Evolutionary conservation across 768 basidiomycete genomes (phyloP).

Genomic region (Lactarius akahatsu): DNA sequence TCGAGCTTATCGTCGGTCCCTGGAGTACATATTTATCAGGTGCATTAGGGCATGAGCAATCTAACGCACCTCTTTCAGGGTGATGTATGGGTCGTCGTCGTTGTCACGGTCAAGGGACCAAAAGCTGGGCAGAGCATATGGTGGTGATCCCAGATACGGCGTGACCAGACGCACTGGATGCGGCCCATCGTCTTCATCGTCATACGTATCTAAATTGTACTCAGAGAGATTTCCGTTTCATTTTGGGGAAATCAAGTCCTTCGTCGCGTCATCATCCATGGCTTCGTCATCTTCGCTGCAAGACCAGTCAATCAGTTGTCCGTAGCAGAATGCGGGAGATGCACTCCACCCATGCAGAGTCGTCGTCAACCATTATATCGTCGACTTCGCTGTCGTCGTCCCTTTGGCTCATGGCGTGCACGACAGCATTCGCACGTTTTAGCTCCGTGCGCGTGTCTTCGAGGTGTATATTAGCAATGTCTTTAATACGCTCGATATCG

Average conservation of each 20-base stretch:
- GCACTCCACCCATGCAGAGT: constrained; percentile 85
- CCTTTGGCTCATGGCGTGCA: constrained; percentile 65
- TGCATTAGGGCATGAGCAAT: constrained; percentile 18
- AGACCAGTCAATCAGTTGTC: constrained; percentile 37
- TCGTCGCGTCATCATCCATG: constrained; percentile 54
- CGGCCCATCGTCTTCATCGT: constrained; percentile 60
- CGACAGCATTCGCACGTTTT: constrained; percentile 75
- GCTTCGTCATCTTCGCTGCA: constrained; percentile 52
- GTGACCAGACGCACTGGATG: constrained; percentile 34
- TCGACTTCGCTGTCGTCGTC: constrained; percentile 67
- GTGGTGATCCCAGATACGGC: constrained; percentile 14
- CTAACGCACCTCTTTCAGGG: constrained; percentile 78
- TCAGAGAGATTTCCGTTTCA: constrained; percentile 63
- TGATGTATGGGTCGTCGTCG: constrained; percentile 95
- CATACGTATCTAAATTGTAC: constrained; percentile 92
- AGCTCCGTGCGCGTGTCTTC: constrained; percentile 88
- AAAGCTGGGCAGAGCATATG: constrained; percentile 41
- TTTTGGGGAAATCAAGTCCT: constrained; percentile 37
- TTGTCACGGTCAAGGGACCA: constrained; percentile 89
- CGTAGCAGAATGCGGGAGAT: constrained; percentile 38
- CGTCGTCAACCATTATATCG: constrained; percentile 47
- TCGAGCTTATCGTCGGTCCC: constrained; percentile 79
- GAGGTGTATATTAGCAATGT: constrained; percentile 81
- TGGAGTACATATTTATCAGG: constrained; percentile 11
- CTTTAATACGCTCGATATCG: constrained; percentile 87